A percentile compares a stretch with the other conserved stretches of the same genome.
Conservation (phyloP, 1,139 yeast species). For the Scheffersomyces insectosa region DNA sequence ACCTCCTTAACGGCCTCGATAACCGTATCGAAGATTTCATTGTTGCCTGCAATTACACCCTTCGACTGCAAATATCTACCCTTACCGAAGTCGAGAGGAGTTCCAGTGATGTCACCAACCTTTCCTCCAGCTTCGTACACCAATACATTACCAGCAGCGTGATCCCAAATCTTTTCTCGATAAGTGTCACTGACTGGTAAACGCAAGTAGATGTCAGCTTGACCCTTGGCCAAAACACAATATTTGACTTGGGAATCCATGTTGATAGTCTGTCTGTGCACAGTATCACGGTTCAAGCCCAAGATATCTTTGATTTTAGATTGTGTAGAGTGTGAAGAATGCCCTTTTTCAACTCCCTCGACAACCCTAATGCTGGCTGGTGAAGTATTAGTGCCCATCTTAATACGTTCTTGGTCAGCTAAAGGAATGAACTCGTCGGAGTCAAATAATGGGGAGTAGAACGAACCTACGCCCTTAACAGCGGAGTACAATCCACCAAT, state of each 20-base stretch:
- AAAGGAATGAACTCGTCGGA: slow-evolving; percentile 35
- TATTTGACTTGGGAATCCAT: slow-evolving; percentile 96
- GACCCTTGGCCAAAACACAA: slow-evolving; percentile 86
- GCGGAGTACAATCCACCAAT: slow-evolving; percentile 80
- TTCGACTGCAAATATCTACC: slow-evolving; percentile 81
- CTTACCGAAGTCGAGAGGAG: slow-evolving; percentile 72
- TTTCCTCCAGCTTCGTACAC: slow-evolving; percentile 89
- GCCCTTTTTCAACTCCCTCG: slow-evolving; percentile 97
- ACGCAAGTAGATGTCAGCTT: slow-evolving; percentile 89
- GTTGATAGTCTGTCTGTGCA: slow-evolving; percentile 56
- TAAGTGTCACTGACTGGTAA: slow-evolving; percentile 76
- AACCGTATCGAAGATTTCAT: slow-evolving; percentile 59
- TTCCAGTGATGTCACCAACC: slow-evolving; percentile 82
- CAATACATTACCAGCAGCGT: slow-evolving; percentile 90
- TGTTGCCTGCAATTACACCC: slow-evolving; percentile 91
- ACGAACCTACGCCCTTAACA: slow-evolving; percentile 72
- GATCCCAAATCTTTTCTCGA: slow-evolving; percentile 98
- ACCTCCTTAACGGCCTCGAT: slow-evolving; percentile 54
- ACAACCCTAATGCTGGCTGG: slow-evolving; percentile 66
- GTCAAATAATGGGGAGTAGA: slow-evolving; percentile 47
- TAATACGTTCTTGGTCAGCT: slow-evolving; percentile 35
- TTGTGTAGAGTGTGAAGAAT: slow-evolving; percentile 91
- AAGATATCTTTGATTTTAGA: slow-evolving; percentile 64
- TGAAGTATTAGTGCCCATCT: slow-evolving; percentile 43
- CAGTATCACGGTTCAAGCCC: slow-evolving; percentile 44